Evolutionary conservation across 2,329 filamentous ascomycete species (phyloP).

Genomic region (Penicillium sclerotigenum): DNA sequence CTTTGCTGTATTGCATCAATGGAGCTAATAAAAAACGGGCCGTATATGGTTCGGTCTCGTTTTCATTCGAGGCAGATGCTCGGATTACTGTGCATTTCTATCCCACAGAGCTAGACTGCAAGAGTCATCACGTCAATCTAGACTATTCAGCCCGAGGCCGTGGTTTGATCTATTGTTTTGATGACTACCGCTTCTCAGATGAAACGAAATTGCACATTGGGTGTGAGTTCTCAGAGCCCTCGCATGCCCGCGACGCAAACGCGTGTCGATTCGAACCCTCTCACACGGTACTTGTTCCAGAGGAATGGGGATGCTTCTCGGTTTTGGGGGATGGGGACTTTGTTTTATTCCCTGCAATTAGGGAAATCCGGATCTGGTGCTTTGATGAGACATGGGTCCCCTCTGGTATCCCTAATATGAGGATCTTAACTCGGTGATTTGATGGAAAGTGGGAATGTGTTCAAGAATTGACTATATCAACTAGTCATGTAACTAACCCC

Average conservation of each 20-base stretch:
- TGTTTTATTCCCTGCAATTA: neutral
- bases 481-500: neutral
- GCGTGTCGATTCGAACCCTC: neutral
- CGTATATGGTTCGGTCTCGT: neutral
- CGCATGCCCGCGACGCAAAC: neutral
- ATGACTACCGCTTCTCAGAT: neutral
- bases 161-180: neutral
- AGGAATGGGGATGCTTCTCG: too few relatives aligned
- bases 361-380: constrained; percentile 19
- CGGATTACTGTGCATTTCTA: neutral
- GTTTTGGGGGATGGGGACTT: neutral
- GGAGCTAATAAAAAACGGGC: too few relatives aligned
- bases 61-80: neutral
- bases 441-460: neutral
- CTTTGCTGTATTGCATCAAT: neutral
- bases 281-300: too few relatives aligned
- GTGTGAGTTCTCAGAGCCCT: neutral
- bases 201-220: neutral
- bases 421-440: neutral
- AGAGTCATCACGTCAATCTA: neutral
- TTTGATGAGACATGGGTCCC: constrained; percentile 19
- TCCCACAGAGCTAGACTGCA: neutral
- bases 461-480: neutral
- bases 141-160: neutral
- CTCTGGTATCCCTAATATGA: neutral